Evolutionary conservation across 345 rosid genomes (phyloP).

Genomic region (Murraya koenigii): DNA sequence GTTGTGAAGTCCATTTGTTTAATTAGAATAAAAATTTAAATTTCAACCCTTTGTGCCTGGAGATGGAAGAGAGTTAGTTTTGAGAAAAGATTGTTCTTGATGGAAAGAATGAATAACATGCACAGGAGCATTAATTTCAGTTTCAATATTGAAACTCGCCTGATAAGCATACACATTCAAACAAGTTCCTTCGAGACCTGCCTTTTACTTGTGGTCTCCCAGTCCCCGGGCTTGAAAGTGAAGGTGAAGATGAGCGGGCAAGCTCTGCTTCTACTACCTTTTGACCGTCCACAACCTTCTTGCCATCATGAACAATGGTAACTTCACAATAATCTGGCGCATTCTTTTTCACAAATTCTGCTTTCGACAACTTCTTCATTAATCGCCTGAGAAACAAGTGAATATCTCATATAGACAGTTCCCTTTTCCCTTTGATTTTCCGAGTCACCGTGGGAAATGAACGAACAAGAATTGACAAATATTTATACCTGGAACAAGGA

Average conservation of each 20-base stretch:
- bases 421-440: not conserved
- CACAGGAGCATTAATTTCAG: not conserved
- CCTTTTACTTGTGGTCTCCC: slow-evolving; percentile 1
- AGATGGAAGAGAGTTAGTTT: not conserved
- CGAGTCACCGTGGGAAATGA: no score
- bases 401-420: not conserved
- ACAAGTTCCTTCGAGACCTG: slow-evolving; percentile 24
- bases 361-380: slow-evolving; percentile 34
- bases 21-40: not conserved
- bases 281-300: slow-evolving; percentile 24
- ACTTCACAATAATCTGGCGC: slow-evolving; percentile 58
- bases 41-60: not conserved
- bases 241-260: slow-evolving; percentile 8
- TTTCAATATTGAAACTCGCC: slow-evolving; percentile 28
- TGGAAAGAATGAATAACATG: no score
- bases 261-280: slow-evolving; percentile 8
- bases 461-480: not conserved
- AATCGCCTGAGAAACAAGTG: slow-evolving; percentile 22
- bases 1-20: not conserved
- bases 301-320: slow-evolving; percentile 39
- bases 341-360: slow-evolving; percentile 44
- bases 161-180: slow-evolving; percentile 40
- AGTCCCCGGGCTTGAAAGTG: slow-evolving; percentile 6
- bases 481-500: slow-evolving; percentile 39
- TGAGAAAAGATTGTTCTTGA: no score